Evolutionary conservation across 345 rosid genomes (phyloP), one percentile per base, ranked within the genome.

Genomic region (Aegle marmelos): DNA sequence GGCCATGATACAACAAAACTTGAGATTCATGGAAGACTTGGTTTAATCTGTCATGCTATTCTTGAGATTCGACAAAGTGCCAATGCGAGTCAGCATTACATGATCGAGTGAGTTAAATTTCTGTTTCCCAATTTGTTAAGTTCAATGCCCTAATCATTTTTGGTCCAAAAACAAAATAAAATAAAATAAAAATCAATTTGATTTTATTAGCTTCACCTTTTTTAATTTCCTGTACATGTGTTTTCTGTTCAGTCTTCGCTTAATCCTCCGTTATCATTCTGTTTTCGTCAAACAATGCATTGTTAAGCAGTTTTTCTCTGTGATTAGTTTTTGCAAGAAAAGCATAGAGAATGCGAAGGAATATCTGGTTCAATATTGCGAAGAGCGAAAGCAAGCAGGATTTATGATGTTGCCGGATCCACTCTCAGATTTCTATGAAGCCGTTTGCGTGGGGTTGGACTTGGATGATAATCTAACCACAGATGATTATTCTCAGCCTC

Each of bases 11-110:
- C 82, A 0, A 72, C 86, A n/a, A 91, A 80, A 79, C 88, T 91
- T 3, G 91, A 91, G 79, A 85, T 91, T 45, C 91, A 87, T 78
- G 94, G 96, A 45, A 78, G 89, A 75, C 65, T 85, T 30, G 93
- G 92, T 31, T 61, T 85, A 68, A 83, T 91, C 75, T 83, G 76
- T 41, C 94, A 90, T 75, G 91, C 87, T 24, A 69, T 90, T 77
- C 82, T 88, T 22, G 86, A 87, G 70, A 53, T 31, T 45, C 78
- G 63, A 24, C 63, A 67, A 2, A 37, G 41, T 61, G 53, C 3
- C 4, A 60, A 41, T 14, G 45, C 1, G 7, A 41, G 2, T 60
- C 64, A 34, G 14, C 70, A 76, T 77, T 83, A 85, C 25, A 88
- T 86, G 86, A 75, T 88, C 24, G 90, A 87, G 95, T 90, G 81